Base-by-base conservation (phyloP, 108 stramenopile species). In the Pseudonitzschia pungens region DNA sequence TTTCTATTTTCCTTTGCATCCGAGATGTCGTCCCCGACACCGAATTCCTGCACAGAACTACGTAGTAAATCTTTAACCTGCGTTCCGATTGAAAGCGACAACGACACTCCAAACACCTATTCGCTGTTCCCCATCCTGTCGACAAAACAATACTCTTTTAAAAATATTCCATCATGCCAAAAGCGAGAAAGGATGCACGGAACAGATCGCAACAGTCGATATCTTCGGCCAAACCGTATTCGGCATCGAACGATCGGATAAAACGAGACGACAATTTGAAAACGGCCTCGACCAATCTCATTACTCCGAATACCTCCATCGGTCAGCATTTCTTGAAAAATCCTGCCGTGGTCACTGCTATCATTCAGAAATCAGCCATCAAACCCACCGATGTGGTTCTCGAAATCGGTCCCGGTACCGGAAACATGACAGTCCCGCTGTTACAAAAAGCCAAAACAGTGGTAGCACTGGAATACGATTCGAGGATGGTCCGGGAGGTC, bases 261-360 rank as follows among this genome's bases (percentile, higher is more conserved):
- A 62, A 40, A n/a, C 36, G 60, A 29, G 60, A 62, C 32, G 60
- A 62, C 36, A 62, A 62, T 62, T 40, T 40, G 33, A 62, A 62
- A 62, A 45, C 58, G 5, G 58, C 71, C n/a, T 43, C 43, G 11
- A 72, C 74, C 45, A 95, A 95, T 77, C 80, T 95, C 1, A 88
- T 95, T 68, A 81, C 91, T 21, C 90, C 94, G 63, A 97, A 98
- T 77, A 98, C 94, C 2, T 80, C 83, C 4, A 86, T 98, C 29
- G 99, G 99, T 32, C 98, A 99, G 87, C 96, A 99, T 76, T 99
- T 99, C 69, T 86, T 99, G 66, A 99, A 99, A 79, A 99, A 99
- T 81, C 99, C 99, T n/a, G 96, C 97, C 32, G 94, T 99, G 10
- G 97, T 99, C 20, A 87, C 96, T 28, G 84, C 94, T 26, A 99